Evolutionary conservation across 768 basidiomycete species (phyloP).

Genomic region (Heimioporus sp.): DNA sequence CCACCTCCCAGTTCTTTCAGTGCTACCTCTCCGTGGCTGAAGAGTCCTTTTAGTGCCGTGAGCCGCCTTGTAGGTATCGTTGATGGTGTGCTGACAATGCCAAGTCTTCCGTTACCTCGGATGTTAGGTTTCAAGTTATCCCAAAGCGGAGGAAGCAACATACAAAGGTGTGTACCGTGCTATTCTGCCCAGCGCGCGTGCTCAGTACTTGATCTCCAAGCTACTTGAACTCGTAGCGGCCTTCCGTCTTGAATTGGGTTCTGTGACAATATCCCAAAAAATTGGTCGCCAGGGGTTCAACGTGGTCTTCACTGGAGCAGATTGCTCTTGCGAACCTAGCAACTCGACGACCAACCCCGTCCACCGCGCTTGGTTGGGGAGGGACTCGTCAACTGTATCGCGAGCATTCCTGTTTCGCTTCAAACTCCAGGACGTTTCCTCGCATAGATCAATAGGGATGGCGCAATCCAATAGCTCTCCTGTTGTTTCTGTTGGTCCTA

Average conservation of each 20-base stretch:
- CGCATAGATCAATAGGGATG: constrained; percentile 43
- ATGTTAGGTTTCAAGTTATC: constrained; percentile 7
- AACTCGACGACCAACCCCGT: constrained; percentile 41
- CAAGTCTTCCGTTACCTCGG: constrained; percentile 20
- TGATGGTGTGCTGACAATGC: constrained; percentile 1
- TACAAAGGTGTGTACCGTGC: constrained; percentile 12
- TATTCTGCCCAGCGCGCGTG: neutral
- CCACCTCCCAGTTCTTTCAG: constrained; percentile 3
- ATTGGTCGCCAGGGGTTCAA: constrained; percentile 39
- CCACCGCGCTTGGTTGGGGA: constrained; percentile 56
- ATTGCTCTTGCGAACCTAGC: constrained; percentile 45
- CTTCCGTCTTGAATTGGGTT: constrained; percentile 43
- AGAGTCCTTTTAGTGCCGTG: constrained; percentile 25
- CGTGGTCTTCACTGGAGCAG: constrained; percentile 40
- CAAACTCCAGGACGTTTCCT: constrained; percentile 38
- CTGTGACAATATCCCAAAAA: constrained; percentile 44
- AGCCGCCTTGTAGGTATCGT: constrained; percentile 4
- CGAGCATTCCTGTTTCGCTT: constrained; percentile 49
- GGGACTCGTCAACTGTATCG: constrained; percentile 33
- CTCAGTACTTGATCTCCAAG: constrained; percentile 11
- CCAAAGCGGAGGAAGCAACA: constrained; percentile 17
- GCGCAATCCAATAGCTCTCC: constrained; percentile 23
- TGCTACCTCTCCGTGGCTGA: constrained; percentile 25
- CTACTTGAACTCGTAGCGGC: constrained; percentile 34
- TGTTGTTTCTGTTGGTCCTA: constrained; percentile 35